Base-by-base conservation (phyloP, 2,329 filamentous ascomycete genomes). In the Diplocarpon mali region DNA sequence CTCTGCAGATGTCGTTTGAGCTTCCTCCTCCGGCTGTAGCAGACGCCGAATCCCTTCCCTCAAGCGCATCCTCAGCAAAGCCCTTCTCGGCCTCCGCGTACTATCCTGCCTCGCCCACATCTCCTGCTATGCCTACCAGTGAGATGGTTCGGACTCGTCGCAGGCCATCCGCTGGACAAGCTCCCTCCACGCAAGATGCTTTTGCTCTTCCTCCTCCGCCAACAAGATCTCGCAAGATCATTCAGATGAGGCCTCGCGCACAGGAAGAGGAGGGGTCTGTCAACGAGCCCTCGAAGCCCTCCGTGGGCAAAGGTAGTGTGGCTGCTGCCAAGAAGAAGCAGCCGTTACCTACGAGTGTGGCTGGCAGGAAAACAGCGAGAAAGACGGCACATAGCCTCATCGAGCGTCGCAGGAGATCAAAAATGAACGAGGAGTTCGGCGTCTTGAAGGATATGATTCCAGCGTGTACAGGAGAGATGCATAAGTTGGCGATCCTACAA, bases 381-480 rank as follows among this genome's bases (percentile, higher is more conserved):
- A 96, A 95, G 68, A 96, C 90, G 1, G 92, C 92, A 10, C 92
- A 98, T 61, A 95, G 88, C 59, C 67, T 96, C 53, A 98, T 96
- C 56, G 92, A 98, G 67, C 73, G 92, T 37, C 71, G 90, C 46
- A 71, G 92, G 57, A 73, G 92, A 50, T 94, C 86, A 11, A 98
- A 96, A 70, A 98, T 96, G 90, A 96, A 98, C 56, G 90, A 96
- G 63, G 92, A 96, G 66, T 96, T 96, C 67, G 84, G 80, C 2
- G 83, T 93, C 13, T 68, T 96, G 53, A 96, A 96, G 67, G 77
- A 83, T 57, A 88, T 98, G 85, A 93, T 96, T 46, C 92, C 92
- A 0, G 90, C 92, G 2, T 96, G 92, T 64, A 79, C 76, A n/a
- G 89, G 88, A 6, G 90, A 96, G 60, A 96, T 96, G 92, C 92